These are phyloP conservation scores for Abelmoschus esculentus DNA, from an alignment of 345 rosid genomes.

Conservation along the genomic window DNA sequence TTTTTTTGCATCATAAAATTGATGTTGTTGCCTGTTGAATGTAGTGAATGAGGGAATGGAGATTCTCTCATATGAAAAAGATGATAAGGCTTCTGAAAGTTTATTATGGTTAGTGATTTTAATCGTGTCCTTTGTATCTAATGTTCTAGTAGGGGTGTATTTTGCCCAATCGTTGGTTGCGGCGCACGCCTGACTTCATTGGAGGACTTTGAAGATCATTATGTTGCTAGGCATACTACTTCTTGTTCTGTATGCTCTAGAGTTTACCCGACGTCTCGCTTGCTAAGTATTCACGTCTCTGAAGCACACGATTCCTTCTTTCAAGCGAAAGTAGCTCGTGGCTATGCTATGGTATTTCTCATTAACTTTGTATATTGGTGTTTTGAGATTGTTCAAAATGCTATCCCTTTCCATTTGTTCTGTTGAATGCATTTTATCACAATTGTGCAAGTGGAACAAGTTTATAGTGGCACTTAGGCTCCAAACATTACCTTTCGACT, in stretches of 20 bases:
- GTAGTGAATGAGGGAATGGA: neutral
- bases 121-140: neutral
- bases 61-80: neutral
- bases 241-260: constrained; percentile 87
- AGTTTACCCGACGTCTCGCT: constrained; percentile 75
- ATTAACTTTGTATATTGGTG: neutral
- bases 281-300: constrained; percentile 78
- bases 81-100: neutral
- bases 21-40: neutral
- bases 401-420: neutral
- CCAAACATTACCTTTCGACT: neutral
- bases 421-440: neutral
- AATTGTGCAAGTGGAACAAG: neutral
- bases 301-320: constrained; percentile 96
- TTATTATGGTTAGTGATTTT: neutral
- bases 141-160: constrained; percentile 49
- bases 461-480: neutral
- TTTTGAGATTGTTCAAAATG: neutral
- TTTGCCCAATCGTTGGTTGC: constrained; percentile 83
- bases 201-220: constrained; percentile 84
- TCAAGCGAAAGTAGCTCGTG: constrained; percentile 89
- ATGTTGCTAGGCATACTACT: constrained; percentile 72
- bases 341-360: constrained; percentile 62
- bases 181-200: constrained; percentile 49
- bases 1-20: neutral